These are phyloP conservation scores for Syzygium malaccense DNA, from an alignment of 441 rosid genomes.

Conservation along the genomic window DNA sequence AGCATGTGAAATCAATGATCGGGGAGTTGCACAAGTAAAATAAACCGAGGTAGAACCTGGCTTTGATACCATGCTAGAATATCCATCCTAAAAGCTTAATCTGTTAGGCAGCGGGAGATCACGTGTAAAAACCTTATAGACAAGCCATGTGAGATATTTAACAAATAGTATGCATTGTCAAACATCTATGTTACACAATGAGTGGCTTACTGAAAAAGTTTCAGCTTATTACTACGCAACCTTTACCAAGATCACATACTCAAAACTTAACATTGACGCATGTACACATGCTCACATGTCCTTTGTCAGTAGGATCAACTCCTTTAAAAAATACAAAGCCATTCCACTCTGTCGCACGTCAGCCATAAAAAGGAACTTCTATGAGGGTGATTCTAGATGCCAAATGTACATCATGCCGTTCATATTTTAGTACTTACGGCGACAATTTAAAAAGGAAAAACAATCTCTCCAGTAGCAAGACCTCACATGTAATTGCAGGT, in stretches of 20 bases:
- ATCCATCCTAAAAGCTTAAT: background rate
- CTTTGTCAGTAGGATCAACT: background rate
- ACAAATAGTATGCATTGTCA: background rate
- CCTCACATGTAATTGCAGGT: background rate
- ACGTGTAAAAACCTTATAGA: background rate
- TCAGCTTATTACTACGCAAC: background rate
- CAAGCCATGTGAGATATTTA: background rate
- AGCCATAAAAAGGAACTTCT: background rate
- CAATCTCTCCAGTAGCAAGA: background rate
- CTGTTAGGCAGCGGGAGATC: background rate
- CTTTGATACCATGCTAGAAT: background rate
- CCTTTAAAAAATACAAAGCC: background rate
- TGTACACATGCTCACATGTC: background rate
- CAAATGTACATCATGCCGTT: background rate
- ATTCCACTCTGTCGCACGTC: background rate
- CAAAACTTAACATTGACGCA: background rate
- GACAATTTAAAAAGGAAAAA: background rate
- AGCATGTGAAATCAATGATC: background rate
- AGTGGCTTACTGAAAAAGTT: background rate
- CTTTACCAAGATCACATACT: background rate
- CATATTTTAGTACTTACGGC: background rate
- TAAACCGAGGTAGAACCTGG: background rate
- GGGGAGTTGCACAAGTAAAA: background rate
- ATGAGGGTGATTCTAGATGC: background rate
- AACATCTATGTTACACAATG: background rate